Conservation (phyloP, 352 stramenopile genomes). For the Phytophthora ohioensis region DNA sequence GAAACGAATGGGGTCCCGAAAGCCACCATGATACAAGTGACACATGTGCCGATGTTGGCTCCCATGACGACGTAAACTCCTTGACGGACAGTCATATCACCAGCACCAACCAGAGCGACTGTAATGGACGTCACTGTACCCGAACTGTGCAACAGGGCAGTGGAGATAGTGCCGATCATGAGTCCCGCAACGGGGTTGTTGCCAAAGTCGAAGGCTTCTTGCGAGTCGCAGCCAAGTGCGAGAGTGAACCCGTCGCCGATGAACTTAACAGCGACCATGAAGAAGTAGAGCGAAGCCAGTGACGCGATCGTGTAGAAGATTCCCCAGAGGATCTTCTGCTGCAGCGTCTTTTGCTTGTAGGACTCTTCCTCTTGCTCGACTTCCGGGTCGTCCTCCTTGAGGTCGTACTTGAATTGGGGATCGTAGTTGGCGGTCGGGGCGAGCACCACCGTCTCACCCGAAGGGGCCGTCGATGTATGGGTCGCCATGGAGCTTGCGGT, state of each 20-base stretch:
- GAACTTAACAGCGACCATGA: conserved; percentile 79
- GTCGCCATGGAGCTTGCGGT: conserved; percentile 14
- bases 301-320: conserved; percentile 41
- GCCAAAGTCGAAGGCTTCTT: conserved; percentile 67
- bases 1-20: conserved; percentile 78
- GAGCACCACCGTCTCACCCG: conserved; percentile 19
- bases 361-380: conserved; percentile 24
- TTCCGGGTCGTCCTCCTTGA: conserved; percentile 25
- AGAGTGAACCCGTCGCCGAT: conserved; percentile 79
- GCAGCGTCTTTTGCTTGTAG: conserved; percentile 35
- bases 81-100: conserved; percentile 71
- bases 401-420: conserved; percentile 21
- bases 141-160: conserved; percentile 71
- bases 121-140: conserved; percentile 79
- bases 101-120: conserved; percentile 63
- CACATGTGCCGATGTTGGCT: conserved; percentile 88
- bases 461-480: conserved; percentile 7
- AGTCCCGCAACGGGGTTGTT: conserved; percentile 76
- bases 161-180: conserved; percentile 76
- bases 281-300: conserved; percentile 73
- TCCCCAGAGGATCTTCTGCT: conserved; percentile 46
- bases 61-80: conserved; percentile 92
- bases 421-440: conserved; percentile 21
- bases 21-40: conserved; percentile 91
- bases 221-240: conserved; percentile 58